phyloP scores from a whole-genome alignment of 139 green algal genomes.

The Monoraphidium neglectum region DNA sequence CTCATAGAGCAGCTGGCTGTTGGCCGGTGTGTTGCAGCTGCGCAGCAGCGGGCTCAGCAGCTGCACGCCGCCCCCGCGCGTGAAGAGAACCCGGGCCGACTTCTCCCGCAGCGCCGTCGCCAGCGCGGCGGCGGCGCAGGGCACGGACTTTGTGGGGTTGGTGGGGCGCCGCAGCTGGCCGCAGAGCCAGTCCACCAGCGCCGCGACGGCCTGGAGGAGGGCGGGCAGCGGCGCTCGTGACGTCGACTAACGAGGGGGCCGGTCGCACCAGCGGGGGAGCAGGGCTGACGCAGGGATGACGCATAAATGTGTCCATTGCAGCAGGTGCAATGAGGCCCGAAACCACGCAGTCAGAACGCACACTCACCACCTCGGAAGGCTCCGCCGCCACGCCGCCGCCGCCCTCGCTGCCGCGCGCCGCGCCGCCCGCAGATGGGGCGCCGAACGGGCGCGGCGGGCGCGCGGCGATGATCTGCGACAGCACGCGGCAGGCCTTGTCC shows the following conservation, averaged over 20 bases:
- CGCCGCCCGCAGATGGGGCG: neutral
- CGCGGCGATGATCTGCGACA: slow-evolving; percentile 65
- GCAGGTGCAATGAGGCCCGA: no score
- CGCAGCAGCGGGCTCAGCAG: slow-evolving; percentile 75
- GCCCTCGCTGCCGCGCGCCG: slow-evolving; percentile 1
- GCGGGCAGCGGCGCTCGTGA: neutral
- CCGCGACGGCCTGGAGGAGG: slow-evolving; percentile 56
- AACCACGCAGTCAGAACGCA: no score
- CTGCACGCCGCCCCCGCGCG: slow-evolving; percentile 49
- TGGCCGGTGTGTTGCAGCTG: slow-evolving; percentile 47
- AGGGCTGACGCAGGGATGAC: no score
- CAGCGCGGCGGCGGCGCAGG: slow-evolving; percentile 63
- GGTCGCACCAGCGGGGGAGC: no score
- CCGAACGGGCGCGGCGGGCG: slow-evolving; percentile 52
- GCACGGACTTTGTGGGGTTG: slow-evolving; percentile 57
- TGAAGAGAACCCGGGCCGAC: slow-evolving; percentile 66
- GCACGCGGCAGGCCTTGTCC: slow-evolving; percentile 78
- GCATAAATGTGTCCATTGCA: no score
- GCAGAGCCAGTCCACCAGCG: slow-evolving; percentile 88
- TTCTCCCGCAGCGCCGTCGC: slow-evolving; percentile 80
- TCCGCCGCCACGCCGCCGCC: neutral
- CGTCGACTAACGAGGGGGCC: neutral
- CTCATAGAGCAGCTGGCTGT: slow-evolving; percentile 95
- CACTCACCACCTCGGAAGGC: slow-evolving; percentile 8
- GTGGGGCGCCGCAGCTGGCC: slow-evolving; percentile 82